Percentiles rank a stretch among this genome's conserved stretches.
These are phyloP conservation scores for Ananas comosus DNA, from an alignment of 176 grass and related monocot species.

Conservation along the genomic window DNA sequence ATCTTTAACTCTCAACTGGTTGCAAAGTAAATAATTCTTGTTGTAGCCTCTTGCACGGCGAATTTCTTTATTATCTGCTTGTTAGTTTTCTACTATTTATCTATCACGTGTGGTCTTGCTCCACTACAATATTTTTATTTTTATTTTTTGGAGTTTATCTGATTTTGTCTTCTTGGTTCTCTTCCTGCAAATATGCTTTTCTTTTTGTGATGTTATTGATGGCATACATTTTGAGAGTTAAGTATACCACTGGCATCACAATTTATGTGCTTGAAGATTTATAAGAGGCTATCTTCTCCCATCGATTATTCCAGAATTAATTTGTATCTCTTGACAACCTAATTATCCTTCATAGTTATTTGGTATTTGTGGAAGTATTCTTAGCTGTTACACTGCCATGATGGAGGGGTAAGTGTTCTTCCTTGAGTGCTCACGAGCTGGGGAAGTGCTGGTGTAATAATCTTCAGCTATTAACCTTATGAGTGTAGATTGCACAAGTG, in stretches of 20 bases:
- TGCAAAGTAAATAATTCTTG: constrained; percentile 10
- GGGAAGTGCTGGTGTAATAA: no score
- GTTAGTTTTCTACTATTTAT: neutral
- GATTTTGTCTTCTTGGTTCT: neutral
- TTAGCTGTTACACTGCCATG: no score
- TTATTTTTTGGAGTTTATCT: neutral
- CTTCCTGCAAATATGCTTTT: neutral
- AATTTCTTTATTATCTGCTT: neutral
- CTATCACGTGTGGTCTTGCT: neutral
- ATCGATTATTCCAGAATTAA: neutral
- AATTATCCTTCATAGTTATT: constrained; percentile 1
- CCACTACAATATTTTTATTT: neutral
- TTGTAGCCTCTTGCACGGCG: neutral
- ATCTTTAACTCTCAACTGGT: neutral
- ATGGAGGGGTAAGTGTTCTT: no score
- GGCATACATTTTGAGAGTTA: neutral
- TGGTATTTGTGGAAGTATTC: no score
- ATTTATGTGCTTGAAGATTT: neutral
- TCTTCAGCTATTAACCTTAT: no score
- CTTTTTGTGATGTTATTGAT: neutral
- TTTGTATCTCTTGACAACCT: neutral
- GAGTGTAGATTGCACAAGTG: no score
- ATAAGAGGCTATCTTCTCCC: neutral
- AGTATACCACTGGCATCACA: neutral
- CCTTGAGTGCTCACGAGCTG: no score